Evolutionary conservation across 306 rosid species (phyloP).

Genomic region (Fagus crenata): DNA sequence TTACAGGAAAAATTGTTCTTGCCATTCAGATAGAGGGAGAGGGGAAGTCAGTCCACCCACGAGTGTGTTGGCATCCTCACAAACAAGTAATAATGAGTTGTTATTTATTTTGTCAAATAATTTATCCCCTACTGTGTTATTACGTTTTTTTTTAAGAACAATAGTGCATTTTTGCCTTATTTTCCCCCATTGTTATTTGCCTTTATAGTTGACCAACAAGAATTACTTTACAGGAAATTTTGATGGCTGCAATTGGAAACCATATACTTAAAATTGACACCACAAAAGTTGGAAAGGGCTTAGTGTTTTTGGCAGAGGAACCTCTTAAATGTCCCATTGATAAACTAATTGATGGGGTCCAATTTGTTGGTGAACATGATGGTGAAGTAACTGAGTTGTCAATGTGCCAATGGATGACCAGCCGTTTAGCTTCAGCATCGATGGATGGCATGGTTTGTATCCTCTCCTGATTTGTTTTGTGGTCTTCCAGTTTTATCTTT

Average conservation of each 20-base stretch:
- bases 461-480: conserved; percentile 19
- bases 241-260: conserved; percentile 58
- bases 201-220: conserved; percentile 23
- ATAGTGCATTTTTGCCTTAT: conserved; percentile 3
- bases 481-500: conserved; percentile 26
- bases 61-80: conserved; percentile 83
- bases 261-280: conserved; percentile 56
- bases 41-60: conserved; percentile 59
- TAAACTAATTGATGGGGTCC: conserved; percentile 62
- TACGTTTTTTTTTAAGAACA: not conserved
- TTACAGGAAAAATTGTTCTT: conserved; percentile 54
- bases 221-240: conserved; percentile 52
- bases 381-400: conserved; percentile 64
- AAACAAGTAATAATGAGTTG: conserved; percentile 53
- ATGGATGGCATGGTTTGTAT: conserved; percentile 67
- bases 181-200: not conserved
- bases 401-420: conserved; percentile 85
- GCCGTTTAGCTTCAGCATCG: conserved; percentile 75
- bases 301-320: conserved; percentile 51
- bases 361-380: conserved; percentile 63
- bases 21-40: conserved; percentile 62
- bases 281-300: conserved; percentile 60
- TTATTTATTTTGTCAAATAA: conserved; percentile 12
- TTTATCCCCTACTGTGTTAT: conserved; percentile 21
- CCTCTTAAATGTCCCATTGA: conserved; percentile 64